These are phyloP conservation scores for Didymella keratinophila DNA, from an alignment of 2,329 filamentous ascomycete genomes.

Conservation along the genomic window DNA sequence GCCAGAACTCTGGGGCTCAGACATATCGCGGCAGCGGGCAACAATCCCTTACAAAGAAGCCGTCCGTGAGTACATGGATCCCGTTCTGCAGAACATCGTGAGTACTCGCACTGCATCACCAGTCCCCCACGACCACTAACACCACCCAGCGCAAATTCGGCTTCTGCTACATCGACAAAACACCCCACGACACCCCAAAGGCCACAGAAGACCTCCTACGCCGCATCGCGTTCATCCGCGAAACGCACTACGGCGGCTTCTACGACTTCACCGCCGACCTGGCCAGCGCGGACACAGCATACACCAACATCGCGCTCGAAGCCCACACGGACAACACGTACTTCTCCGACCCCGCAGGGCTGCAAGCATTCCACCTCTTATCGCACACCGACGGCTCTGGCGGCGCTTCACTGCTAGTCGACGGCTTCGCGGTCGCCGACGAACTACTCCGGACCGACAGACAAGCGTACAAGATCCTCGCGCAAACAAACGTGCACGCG, in stretches of 20 bases:
- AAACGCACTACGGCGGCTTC: slow-evolving; percentile 88
- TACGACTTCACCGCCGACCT: slow-evolving; percentile 92
- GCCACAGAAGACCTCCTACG: slow-evolving; percentile 78
- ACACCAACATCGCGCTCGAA: slow-evolving; percentile 82
- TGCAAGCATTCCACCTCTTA: slow-evolving; percentile 92
- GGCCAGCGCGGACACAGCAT: slow-evolving; percentile 87
- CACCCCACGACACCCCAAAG: slow-evolving; percentile 67
- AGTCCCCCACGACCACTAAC: neutral
- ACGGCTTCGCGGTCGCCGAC: slow-evolving; percentile 79
- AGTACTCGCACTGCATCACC: slow-evolving; percentile 23
- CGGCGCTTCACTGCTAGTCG: slow-evolving; percentile 82
- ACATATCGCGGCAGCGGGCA: slow-evolving; percentile 57
- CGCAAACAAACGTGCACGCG: slow-evolving; percentile 67
- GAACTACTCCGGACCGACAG: slow-evolving; percentile 64
- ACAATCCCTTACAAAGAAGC: slow-evolving; percentile 64
- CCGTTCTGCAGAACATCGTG: slow-evolving; percentile 70
- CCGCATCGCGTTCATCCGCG: slow-evolving; percentile 83
- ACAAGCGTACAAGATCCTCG: slow-evolving; percentile 66
- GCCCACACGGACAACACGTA: slow-evolving; percentile 96
- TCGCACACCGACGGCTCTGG: slow-evolving; percentile 76
- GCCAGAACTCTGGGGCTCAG: slow-evolving; percentile 49
- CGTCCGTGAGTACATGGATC: slow-evolving; percentile 58
- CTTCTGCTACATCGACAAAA: slow-evolving; percentile 77
- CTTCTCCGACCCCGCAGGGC: slow-evolving; percentile 88
- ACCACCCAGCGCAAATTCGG: slow-evolving; percentile 68